These are phyloP conservation scores for Luzula sylvatica DNA, from an alignment of 176 grass and related monocot genomes.

Conservation along the genomic window DNA sequence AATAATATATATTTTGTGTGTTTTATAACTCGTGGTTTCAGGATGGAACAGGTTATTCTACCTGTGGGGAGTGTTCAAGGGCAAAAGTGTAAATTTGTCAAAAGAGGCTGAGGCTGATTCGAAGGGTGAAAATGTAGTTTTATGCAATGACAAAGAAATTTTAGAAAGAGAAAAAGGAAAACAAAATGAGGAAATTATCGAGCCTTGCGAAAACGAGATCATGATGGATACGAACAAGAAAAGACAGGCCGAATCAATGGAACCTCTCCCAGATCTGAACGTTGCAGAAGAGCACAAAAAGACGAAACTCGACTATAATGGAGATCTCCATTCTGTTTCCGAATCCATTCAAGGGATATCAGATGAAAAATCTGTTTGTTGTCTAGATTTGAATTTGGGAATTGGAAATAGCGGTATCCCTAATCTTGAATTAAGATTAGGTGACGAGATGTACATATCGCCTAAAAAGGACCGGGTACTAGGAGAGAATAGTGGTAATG, in stretches of 20 bases:
- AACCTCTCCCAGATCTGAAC: slow-evolving; percentile 16
- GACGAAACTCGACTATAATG: slow-evolving; percentile 32
- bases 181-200: slow-evolving; percentile 13
- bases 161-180: slow-evolving; percentile 1
- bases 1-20: not conserved
- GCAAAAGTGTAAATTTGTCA: slow-evolving; percentile 24
- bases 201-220: not conserved
- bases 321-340: not conserved
- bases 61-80: slow-evolving; percentile 87
- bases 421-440: slow-evolving; percentile 36
- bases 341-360: slow-evolving; percentile 13
- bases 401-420: slow-evolving; percentile 20
- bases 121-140: slow-evolving; percentile 9
- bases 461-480: slow-evolving; percentile 18
- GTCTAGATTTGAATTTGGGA: slow-evolving; percentile 38
- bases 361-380: slow-evolving; percentile 16
- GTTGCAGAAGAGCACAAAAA: slow-evolving; percentile 41
- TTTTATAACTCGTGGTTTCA: slow-evolving; percentile 33
- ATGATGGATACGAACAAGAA: not conserved
- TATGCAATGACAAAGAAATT: slow-evolving; percentile 21
- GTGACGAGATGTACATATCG: slow-evolving; percentile 24
- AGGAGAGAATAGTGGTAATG: slow-evolving; percentile 28
- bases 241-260: slow-evolving; percentile 19
- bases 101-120: slow-evolving; percentile 18
- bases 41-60: slow-evolving; percentile 96